Base-by-base conservation (phyloP, 257 asterid genomes). In the Solanum pinnatisectum region DNA sequence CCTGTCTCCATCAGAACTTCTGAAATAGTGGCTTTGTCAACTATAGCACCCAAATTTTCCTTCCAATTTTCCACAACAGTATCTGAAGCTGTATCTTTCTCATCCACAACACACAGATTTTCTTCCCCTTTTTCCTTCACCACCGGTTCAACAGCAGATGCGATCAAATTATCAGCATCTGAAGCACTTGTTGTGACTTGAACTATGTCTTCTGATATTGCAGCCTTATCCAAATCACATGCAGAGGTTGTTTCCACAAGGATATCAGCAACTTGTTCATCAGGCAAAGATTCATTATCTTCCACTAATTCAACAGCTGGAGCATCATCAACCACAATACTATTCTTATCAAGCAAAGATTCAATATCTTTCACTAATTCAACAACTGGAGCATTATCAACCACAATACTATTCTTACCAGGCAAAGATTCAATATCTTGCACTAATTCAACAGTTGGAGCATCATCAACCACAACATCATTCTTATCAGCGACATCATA, bases 341-440 rank as follows among this genome's bases (percentile, higher is more conserved):
- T 7, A 32, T 30, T 32, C 23, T 71, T 15, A 20, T 84, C 90
- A 30, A 92, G 60, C 37, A 87, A n/a, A 72, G 87, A 86, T 86
- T 92, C 93, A 82, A 44, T 79, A 60, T 37, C 83, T 68, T 89
- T 87, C 49, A 74, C 81, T 46, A 91, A 86, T 76, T 81, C 92
- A 77, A 86, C 89, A 67, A 84, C 82, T 33, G 92, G 85, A 77
- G 88, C 72, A 86, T 36, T 25, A 67, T 88, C 89, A 36, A 86
- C 87, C 35, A 71, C 87, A 36, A 88, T 87, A 14, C 1, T 30
- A 15, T 15, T 70, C 40, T 3, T 89, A 16, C 77, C 90, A 32
- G 92, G 52, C 39, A 86, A 25, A 68, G 87, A 86, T 84, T 92
- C 93, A 83, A 35, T 84, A 74, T n/a, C 78, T 73, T 89, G 83